Evolutionary conservation across 805 yeast species (phyloP).

Genomic region (Zygoascus ofunaensis): DNA sequence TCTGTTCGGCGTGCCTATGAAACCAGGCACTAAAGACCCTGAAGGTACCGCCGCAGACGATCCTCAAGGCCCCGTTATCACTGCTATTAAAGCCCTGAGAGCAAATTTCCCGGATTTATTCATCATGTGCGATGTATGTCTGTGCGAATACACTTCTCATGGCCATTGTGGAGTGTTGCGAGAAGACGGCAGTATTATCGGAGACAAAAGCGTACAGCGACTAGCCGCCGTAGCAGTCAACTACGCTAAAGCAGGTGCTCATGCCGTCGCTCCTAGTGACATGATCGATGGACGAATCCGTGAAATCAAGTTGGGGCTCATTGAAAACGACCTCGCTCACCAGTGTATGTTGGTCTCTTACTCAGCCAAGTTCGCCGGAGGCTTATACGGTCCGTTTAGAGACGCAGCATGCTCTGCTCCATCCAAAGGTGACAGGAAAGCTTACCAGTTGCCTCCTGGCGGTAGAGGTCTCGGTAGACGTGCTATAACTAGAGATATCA

Average conservation of each 20-base stretch:
- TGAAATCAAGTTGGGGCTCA: constrained; percentile 79
- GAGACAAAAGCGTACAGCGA: constrained; percentile 66
- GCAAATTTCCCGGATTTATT: constrained; percentile 69
- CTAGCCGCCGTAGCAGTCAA: constrained; percentile 91
- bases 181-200: constrained; percentile 78
- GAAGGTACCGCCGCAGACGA: constrained; percentile 89
- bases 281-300: constrained; percentile 93
- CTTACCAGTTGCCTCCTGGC: constrained; percentile 88
- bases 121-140: constrained; percentile 88
- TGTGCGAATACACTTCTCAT: constrained; percentile 92
- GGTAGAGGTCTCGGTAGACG: constrained; percentile 91
- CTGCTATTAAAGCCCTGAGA: constrained; percentile 57
- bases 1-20: constrained; percentile 83
- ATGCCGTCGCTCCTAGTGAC: constrained; percentile 93
- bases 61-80: constrained; percentile 91
- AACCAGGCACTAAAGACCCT: constrained; percentile 66
- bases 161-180: constrained; percentile 95
- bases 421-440: constrained; percentile 79
- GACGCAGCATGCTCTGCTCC: constrained; percentile 96
- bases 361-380: constrained; percentile 88
- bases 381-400: constrained; percentile 91
- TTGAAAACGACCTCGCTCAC: constrained; percentile 76
- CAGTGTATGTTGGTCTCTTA: constrained; percentile 85
- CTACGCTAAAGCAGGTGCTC: constrained; percentile 92
- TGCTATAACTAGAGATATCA: constrained; percentile 75